Evolutionary conservation across 371 early-diverging fungal genomes (phyloP).

Genomic region (Chytridiales sp.): DNA sequence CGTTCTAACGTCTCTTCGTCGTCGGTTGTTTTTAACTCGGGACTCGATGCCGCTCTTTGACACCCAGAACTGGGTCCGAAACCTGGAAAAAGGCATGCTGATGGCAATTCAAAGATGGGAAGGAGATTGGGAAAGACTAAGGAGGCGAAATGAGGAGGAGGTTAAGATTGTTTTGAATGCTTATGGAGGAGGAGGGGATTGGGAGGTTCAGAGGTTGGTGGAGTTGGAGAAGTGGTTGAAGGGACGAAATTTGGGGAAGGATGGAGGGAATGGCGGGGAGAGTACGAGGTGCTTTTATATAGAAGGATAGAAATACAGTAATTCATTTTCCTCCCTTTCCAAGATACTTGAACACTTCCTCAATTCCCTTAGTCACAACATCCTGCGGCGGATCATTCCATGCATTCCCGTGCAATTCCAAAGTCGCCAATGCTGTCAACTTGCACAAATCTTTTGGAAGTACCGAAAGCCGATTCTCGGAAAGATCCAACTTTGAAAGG

Average conservation of each 20-base stretch:
- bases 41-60: conserved; percentile 81
- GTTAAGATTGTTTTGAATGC: neutral
- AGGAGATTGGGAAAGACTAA: conserved; percentile 2
- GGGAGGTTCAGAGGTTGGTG: neutral
- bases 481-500: conserved; percentile 54
- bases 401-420: conserved; percentile 43
- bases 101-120: conserved; percentile 20
- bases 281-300: no score
- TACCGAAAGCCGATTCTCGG: conserved; percentile 54
- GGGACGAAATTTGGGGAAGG: no score
- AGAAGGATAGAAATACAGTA: neutral
- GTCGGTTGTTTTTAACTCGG: conserved; percentile 71
- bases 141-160: conserved; percentile 23
- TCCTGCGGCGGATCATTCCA: conserved; percentile 40
- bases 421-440: conserved; percentile 14
- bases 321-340: conserved; percentile 9
- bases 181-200: neutral
- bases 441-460: conserved; percentile 50
- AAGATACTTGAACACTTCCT: conserved; percentile 25
- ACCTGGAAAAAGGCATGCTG: conserved; percentile 61
- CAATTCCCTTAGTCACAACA: conserved; percentile 33
- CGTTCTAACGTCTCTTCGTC: conserved; percentile 52
- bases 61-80: conserved; percentile 83
- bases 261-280: no score
- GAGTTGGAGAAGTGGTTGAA: neutral